phyloP scores from a whole-genome alignment of 805 yeast genomes.

The Myxozyma monticola region DNA sequence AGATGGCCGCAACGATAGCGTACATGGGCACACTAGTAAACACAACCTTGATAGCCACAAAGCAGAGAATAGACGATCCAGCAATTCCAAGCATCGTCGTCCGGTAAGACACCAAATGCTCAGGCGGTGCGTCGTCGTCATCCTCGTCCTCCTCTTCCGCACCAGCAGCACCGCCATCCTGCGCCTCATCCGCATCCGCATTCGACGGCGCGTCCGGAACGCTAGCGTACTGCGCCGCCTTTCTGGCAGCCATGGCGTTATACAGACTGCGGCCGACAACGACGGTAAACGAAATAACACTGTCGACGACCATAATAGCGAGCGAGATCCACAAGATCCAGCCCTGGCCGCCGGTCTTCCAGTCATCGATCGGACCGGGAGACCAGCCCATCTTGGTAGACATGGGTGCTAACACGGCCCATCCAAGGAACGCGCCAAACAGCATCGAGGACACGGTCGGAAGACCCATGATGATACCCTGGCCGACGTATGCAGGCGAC shows the following conservation, averaged over 20 bases:
- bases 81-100: constrained; percentile 62
- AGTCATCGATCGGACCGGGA: constrained; percentile 82
- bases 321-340: constrained; percentile 96
- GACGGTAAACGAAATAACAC: constrained; percentile 74
- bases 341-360: constrained; percentile 94
- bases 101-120: constrained; percentile 52
- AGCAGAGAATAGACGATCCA: constrained; percentile 65
- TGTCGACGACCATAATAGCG: constrained; percentile 91
- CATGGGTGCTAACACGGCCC: constrained; percentile 88
- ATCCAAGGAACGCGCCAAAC: constrained; percentile 83
- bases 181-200: neutral
- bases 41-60: constrained; percentile 60
- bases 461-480: constrained; percentile 96
- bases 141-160: constrained; percentile 16
- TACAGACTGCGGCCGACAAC: constrained; percentile 25
- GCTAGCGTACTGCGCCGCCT: constrained; percentile 4
- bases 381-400: constrained; percentile 79
- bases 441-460: constrained; percentile 90
- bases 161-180: no score
- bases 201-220: constrained; percentile 5
- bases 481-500: constrained; percentile 96
- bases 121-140: constrained; percentile 45
- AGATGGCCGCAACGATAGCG: constrained; percentile 65
- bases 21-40: constrained; percentile 71
- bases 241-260: constrained; percentile 2